A percentile compares a stretch with the other conserved stretches of the same genome.
These are phyloP conservation scores for Somion occarium DNA, from an alignment of 1,284 basidiomycete species.

Conservation along the genomic window DNA sequence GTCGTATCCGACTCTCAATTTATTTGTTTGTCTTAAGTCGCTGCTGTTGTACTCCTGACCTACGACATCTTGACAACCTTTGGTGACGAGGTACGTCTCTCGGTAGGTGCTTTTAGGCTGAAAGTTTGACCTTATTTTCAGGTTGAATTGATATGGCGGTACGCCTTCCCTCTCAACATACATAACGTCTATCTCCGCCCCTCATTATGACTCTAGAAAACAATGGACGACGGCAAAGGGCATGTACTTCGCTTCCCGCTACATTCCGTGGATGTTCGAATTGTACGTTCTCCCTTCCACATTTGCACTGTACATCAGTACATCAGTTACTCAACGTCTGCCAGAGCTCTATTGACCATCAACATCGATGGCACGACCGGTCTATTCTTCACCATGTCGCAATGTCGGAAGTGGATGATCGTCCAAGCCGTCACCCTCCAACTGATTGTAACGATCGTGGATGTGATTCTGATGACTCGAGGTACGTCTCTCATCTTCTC, in stretches of 20 bases:
- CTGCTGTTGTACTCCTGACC: constrained; percentile 12
- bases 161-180: background rate
- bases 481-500: constrained; percentile 14
- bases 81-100: constrained; percentile 11
- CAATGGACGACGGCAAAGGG: constrained; percentile 20
- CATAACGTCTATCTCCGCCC: background rate
- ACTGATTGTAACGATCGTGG: constrained; percentile 21
- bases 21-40: constrained; percentile 8
- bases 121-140: constrained; percentile 1
- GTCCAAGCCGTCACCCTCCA: constrained; percentile 22
- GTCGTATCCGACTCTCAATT: background rate
- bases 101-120: background rate
- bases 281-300: constrained; percentile 11
- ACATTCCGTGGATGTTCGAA: constrained; percentile 21
- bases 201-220: constrained; percentile 6
- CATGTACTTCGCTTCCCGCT: constrained; percentile 21
- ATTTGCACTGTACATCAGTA: background rate
- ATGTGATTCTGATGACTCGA: constrained; percentile 21
- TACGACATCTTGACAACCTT: constrained; percentile 14
- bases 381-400: constrained; percentile 13
- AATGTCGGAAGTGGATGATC: constrained; percentile 20
- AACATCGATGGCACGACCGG: constrained; percentile 22
- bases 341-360: constrained; percentile 20
- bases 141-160: constrained; percentile 17
- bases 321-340: too few relatives aligned